phyloP scores from a whole-genome alignment of 2,329 filamentous ascomycete species.

The Xylariomycetidae sp. region DNA sequence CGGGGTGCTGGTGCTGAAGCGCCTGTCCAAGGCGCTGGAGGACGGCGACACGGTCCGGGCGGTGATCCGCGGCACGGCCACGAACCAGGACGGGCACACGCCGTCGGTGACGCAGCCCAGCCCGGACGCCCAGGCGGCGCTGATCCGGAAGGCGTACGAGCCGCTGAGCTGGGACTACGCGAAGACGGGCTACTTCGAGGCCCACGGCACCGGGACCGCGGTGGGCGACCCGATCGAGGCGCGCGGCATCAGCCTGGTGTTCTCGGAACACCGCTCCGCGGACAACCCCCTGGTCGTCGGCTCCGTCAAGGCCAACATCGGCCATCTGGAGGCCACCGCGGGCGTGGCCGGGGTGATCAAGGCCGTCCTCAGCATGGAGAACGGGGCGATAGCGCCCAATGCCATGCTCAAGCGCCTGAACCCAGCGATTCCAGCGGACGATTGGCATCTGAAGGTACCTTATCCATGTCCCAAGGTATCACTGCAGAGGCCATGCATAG shows the following conservation, averaged over 20 bases:
- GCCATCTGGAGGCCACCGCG: slow-evolving; percentile 1
- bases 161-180: slow-evolving; percentile 14
- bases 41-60: slow-evolving; percentile 31
- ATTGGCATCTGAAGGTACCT: too few relatives aligned
- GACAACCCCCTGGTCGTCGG: slow-evolving; percentile 1
- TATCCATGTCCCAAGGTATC: too few relatives aligned
- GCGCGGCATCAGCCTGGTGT: not conserved
- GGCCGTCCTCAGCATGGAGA: slow-evolving; percentile 1
- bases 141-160: slow-evolving; percentile 24
- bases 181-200: slow-evolving; percentile 26
- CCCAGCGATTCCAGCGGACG: not conserved
- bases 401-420: slow-evolving; percentile 1
- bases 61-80: slow-evolving; percentile 24
- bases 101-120: slow-evolving; percentile 18
- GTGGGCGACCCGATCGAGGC: slow-evolving; percentile 31
- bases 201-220: slow-evolving; percentile 31
- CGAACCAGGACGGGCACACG: slow-evolving; percentile 33
- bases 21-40: slow-evolving; percentile 32
- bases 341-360: slow-evolving; percentile 4
- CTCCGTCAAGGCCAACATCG: slow-evolving; percentile 2
- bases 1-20: slow-evolving; percentile 34
- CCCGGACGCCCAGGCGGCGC: slow-evolving; percentile 17
- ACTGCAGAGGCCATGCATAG: not conserved
- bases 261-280: not conserved
- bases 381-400: slow-evolving; percentile 1